Conservation (phyloP, 805 yeast genomes). For the Tetrapisispora fleetii region DNA sequence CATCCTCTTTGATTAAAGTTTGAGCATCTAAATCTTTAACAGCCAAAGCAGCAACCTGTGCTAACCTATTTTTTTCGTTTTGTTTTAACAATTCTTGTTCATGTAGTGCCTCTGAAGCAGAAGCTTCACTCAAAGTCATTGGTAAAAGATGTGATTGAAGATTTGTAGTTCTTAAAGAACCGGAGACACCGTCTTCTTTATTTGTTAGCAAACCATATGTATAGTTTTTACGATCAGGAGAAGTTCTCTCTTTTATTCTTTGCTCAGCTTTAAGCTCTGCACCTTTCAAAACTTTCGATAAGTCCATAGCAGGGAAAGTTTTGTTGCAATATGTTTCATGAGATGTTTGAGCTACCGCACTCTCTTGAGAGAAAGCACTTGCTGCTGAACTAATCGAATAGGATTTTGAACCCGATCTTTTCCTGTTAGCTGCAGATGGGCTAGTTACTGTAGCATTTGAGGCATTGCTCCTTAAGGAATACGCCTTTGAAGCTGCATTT, state of each 20-base stretch:
- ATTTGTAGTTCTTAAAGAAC: background rate
- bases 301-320: conserved; percentile 12
- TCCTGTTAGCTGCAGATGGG: background rate
- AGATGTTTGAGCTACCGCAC: background rate
- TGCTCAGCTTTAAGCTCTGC: conserved; percentile 24
- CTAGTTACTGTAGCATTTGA: background rate
- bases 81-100: background rate
- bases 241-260: conserved; percentile 16
- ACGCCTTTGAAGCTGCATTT: conserved; percentile 27
- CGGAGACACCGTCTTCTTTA: conserved; percentile 8
- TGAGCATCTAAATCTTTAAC: conserved; percentile 32
- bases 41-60: conserved; percentile 34
- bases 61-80: conserved; percentile 20
- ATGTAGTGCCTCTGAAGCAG: background rate
- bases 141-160: background rate
- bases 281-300: conserved; percentile 22
- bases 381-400: conserved; percentile 13
- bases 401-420: conserved; percentile 3
- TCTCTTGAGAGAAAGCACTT: conserved; percentile 1
- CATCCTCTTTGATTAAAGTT: conserved; percentile 12
- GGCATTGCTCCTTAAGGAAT: conserved; percentile 5
- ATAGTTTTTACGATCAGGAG: conserved; percentile 14
- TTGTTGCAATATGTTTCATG: conserved; percentile 5
- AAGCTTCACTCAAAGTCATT: background rate
- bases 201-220: conserved; percentile 15